Evolutionary conservation across 495 filamentous ascomycete species (phyloP), one percentile per base, ranked within the genome.

Genomic region (Neurospora cerealis): DNA sequence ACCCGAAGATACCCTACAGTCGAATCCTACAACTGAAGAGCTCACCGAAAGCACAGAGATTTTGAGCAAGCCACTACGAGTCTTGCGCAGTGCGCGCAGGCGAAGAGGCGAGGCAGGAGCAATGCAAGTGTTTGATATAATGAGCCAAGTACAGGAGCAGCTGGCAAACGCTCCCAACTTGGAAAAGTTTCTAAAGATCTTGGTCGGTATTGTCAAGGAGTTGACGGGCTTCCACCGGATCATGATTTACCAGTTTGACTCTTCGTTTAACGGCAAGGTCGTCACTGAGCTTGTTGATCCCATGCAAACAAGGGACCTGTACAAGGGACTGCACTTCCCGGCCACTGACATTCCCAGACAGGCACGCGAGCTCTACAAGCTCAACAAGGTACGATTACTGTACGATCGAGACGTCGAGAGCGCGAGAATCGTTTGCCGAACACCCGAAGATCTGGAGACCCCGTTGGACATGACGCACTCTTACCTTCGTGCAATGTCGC

Each of bases 81-180:
- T 95, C 5, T 83, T 97, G 21, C 88, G 93, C n/a, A 92, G 88
- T 80, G 91, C 93, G 0, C 87, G 93, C 8, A 91, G 92, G 73
- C 81, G 90, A 66, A 91, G 87, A 76, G 94, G 94, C 17, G 94
- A 97, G 77, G 92, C 93, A 24, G 93, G 93, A 42, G 91, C 92
- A 0, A 96, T 98, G 93, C 93, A 96, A 78, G 93, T 96, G 8
- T 97, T 97, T 79, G 95, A 94, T 79, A 93, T 97, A 73, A 92
- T 97, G 87, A 92, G 87, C 74, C 96, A 93, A 82, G 93, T 93
- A 70, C 91, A 95, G 78, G 92, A 93, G 75, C 91, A 93, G 78
- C 84, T 96, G 24, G 87, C 91, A 28, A 88, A 87, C 10, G 91
- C 93, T 9, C 85, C 89, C 38, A 89, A 86, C 73, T 82, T 96